Percentiles rank a stretch among this genome's conserved stretches.
These are phyloP conservation scores for Colletotrichum euphorbiae DNA, from an alignment of 2,329 filamentous ascomycete species.

Conservation along the genomic window DNA sequence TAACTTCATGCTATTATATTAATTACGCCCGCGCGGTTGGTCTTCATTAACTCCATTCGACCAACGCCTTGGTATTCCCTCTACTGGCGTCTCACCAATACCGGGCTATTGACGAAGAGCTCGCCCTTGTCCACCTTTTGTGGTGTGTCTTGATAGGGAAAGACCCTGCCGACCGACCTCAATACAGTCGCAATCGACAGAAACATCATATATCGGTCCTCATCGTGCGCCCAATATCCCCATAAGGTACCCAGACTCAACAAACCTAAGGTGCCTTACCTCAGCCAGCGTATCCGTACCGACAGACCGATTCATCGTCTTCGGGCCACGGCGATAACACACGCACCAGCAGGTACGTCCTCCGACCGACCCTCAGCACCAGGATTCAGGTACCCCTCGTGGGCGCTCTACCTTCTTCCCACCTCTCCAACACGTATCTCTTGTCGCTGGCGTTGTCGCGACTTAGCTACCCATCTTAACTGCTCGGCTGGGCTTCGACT, in stretches of 20 bases:
- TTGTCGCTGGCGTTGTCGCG: not conserved
- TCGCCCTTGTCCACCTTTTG: not conserved
- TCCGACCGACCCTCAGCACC: slow-evolving; percentile 11
- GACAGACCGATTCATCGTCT: slow-evolving; percentile 29
- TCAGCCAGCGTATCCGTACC: slow-evolving; percentile 20
- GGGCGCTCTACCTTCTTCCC: not conserved
- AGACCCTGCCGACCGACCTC: not conserved
- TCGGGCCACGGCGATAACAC: slow-evolving; percentile 23
- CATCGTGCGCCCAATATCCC: not conserved
- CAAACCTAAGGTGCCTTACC: slow-evolving; percentile 8
- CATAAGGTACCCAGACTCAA: not conserved
- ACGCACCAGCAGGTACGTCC: slow-evolving; percentile 23
- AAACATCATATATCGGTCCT: not conserved
- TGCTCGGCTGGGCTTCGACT: not conserved
- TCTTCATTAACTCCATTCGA: not conserved
- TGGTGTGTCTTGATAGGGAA: not conserved
- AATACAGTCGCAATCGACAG: not conserved
- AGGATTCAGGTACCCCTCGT: slow-evolving; percentile 13
- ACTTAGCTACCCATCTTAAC: not conserved
- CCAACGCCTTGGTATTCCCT: not conserved
- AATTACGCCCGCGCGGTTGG: not conserved
- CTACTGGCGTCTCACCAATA: slow-evolving; percentile 8
- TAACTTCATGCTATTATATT: slow-evolving; percentile 10
- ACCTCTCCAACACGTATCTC: slow-evolving; percentile 7
- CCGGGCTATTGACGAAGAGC: not conserved